These are phyloP conservation scores for Nepenthes alata DNA, from an alignment of 179 eudicot genomes.

Conservation along the genomic window DNA sequence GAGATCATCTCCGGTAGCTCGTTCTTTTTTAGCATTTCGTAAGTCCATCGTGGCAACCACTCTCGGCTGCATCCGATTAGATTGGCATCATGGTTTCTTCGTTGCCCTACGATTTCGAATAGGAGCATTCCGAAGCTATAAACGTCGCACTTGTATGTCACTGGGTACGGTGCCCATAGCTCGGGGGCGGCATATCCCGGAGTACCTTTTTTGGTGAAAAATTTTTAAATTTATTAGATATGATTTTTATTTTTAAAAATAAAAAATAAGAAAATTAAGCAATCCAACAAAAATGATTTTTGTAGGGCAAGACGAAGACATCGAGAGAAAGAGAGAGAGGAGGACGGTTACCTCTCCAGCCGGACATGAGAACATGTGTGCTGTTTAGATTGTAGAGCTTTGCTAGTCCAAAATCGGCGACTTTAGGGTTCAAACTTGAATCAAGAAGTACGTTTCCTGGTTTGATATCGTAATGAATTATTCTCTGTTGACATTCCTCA, in stretches of 20 bases:
- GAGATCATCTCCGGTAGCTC: conserved; percentile 19
- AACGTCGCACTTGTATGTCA: conserved; percentile 42
- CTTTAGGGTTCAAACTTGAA: conserved; percentile 5
- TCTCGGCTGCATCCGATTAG: conserved; percentile 22
- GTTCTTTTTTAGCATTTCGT: conserved; percentile 24
- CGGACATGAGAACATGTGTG: conserved; percentile 25
- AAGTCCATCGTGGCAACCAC: conserved; percentile 46
- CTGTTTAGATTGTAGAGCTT: conserved; percentile 33
- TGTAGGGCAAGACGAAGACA: no score
- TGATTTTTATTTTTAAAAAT: no score
- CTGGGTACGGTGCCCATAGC: conserved; percentile 30
- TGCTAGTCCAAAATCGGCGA: conserved; percentile 53
- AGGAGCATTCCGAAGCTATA: conserved; percentile 57
- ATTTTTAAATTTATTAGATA: no score
- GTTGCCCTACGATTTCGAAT: conserved; percentile 47
- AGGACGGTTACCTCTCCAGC: conserved; percentile 33
- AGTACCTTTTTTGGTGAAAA: conserved; percentile 17
- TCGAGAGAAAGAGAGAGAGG: no score
- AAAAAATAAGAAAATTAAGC: no score
- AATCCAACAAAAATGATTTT: no score
- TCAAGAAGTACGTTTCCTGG: not conserved
- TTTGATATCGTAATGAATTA: not conserved
- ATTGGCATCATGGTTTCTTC: conserved; percentile 24
- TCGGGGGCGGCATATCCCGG: conserved; percentile 55
- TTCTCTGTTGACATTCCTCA: conserved; percentile 30